Evolutionary conservation across 202 grass and related monocot species (phyloP), one percentile per base, ranked within the genome.

Genomic region (Schoenoplectus triqueter): DNA sequence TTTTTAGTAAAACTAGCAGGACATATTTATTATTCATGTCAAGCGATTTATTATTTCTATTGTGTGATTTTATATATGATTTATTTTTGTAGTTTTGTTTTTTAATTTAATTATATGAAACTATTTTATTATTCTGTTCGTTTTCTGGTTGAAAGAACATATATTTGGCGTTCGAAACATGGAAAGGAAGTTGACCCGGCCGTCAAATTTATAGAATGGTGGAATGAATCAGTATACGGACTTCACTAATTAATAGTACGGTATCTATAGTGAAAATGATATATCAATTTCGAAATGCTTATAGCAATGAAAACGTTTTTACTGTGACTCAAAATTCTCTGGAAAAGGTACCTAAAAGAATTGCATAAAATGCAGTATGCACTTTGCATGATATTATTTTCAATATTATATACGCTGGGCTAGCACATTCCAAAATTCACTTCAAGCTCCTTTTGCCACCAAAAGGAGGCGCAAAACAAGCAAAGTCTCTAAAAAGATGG

Each of bases 361-460:
- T 75, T 31, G 6, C 8, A 54, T 6, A 70, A 76, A 77, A 57
- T 41, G 11, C 73, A 77, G 13, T 22, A 41, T n/a, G 31, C 31
- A 31, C 31, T 31, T 0, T 31, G 10, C 10, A 8, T 76, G 73
- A 56, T n/a, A 56, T 55, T 56, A 19, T 52, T 75, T 51, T 41
- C 18, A 57, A 0, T 77, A 15, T 77, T 77, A n/a, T 40, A 7
- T 11, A 57, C 7, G 3, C 48, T 9, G 10, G 0, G 48, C 6
- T 39, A 19, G 15, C 69, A 73, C 46, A 41, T 45, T 61, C 6
- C 39, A 61, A 44, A 73, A 45, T 44, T 15, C 39, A 61, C 13
- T 60, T 78, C 22, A 17, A 76, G 6, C 22, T 77, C 56, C 54
- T 78, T 78, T 78, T 61, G 52, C 54, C 54, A 78, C 54, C 54